phyloP scores from a whole-genome alignment of 1,284 basidiomycete genomes.

The Crepidotus sp. region DNA sequence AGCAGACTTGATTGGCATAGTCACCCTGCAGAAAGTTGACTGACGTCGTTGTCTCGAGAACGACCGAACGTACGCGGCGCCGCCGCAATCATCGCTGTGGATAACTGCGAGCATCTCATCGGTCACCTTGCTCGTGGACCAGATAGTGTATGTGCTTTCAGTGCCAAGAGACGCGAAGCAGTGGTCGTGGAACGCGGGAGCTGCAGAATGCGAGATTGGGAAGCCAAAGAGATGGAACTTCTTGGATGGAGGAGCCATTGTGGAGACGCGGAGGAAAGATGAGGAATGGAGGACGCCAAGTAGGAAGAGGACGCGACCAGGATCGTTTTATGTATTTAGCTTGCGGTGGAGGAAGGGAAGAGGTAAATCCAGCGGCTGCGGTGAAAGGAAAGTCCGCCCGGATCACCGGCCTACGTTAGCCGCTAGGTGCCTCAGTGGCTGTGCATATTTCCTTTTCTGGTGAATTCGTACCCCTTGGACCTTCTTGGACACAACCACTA shows the following conservation, averaged over 20 bases:
- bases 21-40: conserved; percentile 20
- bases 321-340: neutral
- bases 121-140: conserved; percentile 27
- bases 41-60: neutral
- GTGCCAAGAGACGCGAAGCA: conserved; percentile 23
- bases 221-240: conserved; percentile 28
- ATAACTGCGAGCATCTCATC: conserved; percentile 24
- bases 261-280: neutral
- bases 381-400: neutral
- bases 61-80: conserved; percentile 19
- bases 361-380: no score
- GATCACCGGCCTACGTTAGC: no score
- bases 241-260: conserved; percentile 17
- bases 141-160: conserved; percentile 23
- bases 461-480: no score
- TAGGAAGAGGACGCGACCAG: neutral
- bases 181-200: conserved; percentile 28
- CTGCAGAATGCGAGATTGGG: conserved; percentile 29
- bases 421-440: no score
- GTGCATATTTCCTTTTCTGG: no score
- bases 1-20: conserved; percentile 28
- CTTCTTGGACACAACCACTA: no score
- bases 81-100: conserved; percentile 24
- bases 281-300: no score
- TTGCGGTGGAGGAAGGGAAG: neutral